A percentile compares a stretch with the other conserved stretches of the same genome.
Conservation (phyloP, 148 eudicot genomes). For the Polygonum aviculare region DNA sequence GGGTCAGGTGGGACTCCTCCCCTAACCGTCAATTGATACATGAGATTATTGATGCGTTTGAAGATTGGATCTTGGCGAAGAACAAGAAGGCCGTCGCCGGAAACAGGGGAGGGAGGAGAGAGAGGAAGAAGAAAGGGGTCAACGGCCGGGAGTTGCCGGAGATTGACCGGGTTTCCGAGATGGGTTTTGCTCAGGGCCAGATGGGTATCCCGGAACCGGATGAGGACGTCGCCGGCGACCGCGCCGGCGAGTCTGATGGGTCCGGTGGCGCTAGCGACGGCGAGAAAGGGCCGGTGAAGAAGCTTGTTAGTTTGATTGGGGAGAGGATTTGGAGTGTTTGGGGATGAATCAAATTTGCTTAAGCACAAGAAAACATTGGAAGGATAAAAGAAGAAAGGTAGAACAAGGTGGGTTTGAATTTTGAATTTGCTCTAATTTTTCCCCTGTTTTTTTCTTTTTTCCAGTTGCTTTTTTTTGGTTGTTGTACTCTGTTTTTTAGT, state of each 20-base stretch:
- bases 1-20: slow-evolving; percentile 81
- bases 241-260: neutral
- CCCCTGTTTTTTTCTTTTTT: neutral
- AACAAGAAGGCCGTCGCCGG: slow-evolving; percentile 16
- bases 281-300: slow-evolving; percentile 26
- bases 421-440: neutral
- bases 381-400: neutral
- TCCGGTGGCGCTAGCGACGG: slow-evolving; percentile 13
- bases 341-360: slow-evolving; percentile 16
- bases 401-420: neutral
- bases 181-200: slow-evolving; percentile 15
- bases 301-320: slow-evolving; percentile 30
- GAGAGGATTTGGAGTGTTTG: slow-evolving; percentile 39
- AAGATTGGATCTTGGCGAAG: slow-evolving; percentile 32
- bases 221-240: neutral
- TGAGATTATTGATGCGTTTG: slow-evolving; percentile 70
- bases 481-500: slow-evolving; percentile 8
- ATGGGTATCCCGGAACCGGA: slow-evolving; percentile 12
- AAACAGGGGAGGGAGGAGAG: slow-evolving; percentile 20
- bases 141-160: neutral
- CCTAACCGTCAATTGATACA: slow-evolving; percentile 72
- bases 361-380: neutral
- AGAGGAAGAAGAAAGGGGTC: slow-evolving; percentile 22
- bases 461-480: neutral
- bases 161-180: slow-evolving; percentile 8